Evolutionary conservation across 2,329 filamentous ascomycete genomes (phyloP).

Genomic region (Periglandula ipomoeae): DNA sequence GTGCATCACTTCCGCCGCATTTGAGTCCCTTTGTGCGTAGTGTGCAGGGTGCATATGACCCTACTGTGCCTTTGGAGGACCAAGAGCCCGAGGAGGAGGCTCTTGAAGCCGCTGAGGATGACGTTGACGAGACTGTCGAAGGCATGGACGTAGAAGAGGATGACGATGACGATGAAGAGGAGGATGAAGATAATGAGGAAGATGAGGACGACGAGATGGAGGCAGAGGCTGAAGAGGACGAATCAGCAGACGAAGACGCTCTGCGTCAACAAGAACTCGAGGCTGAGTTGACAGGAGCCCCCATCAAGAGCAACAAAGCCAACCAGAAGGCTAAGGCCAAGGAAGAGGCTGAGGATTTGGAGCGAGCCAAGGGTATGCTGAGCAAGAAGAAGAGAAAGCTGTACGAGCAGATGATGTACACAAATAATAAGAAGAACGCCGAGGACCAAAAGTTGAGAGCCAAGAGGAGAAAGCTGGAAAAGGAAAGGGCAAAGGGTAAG

Average conservation of each 20-base stretch:
- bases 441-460: slow-evolving; percentile 79
- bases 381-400: slow-evolving; percentile 96
- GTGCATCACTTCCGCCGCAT: slow-evolving; percentile 84
- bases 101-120: slow-evolving; percentile 57
- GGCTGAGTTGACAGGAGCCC: slow-evolving; percentile 73
- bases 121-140: slow-evolving; percentile 54
- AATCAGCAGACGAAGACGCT: slow-evolving; percentile 49
- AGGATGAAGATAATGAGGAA: slow-evolving; percentile 39
- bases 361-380: slow-evolving; percentile 96
- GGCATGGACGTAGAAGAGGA: slow-evolving; percentile 51
- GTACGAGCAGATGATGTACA: slow-evolving; percentile 95
- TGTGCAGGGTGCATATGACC: slow-evolving; percentile 83
- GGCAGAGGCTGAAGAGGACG: slow-evolving; percentile 28
- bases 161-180: slow-evolving; percentile 32
- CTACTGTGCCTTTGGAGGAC: slow-evolving; percentile 73
- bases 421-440: slow-evolving; percentile 84
- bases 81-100: slow-evolving; percentile 85
- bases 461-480: slow-evolving; percentile 90
- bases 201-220: slow-evolving; percentile 39
- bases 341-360: slow-evolving; percentile 76
- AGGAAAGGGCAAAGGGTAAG: slow-evolving; percentile 36
- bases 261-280: slow-evolving; percentile 83
- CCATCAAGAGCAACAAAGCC: slow-evolving; percentile 38
- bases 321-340: slow-evolving; percentile 49
- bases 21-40: slow-evolving; percentile 91